Base-by-base conservation (phyloP, 768 basidiomycete species). In the Rhodocollybia butyracea region DNA sequence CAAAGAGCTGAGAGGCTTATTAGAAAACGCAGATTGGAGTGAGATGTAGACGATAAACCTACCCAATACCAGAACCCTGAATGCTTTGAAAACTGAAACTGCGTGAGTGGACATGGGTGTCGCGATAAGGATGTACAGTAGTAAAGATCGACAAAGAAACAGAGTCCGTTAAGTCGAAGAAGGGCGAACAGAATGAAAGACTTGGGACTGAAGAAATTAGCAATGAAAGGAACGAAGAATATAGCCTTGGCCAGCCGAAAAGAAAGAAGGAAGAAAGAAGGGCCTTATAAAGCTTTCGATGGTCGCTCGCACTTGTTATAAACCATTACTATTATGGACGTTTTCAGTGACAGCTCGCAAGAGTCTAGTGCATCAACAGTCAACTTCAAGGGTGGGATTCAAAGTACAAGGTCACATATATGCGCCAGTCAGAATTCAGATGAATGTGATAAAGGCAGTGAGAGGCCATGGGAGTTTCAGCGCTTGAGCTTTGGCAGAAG, bases 11-110 rank as follows among this genome's bases (percentile, higher is more conserved):
- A 2, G 31, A 29, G 26, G 17, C 29, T 47, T 17, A 13, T 30
- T 21, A 22, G 30, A 51, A 27, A 21, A 2, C n/a, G 5, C 22
- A 15, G 26, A 22, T 17, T 46, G 32, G 3, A 24, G 3, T 39
- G 27, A n/a, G 15, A 21, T 15, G 24, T 24, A 29, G 29, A 48
- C 21, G 2, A 15, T n/a, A 15, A 1, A 56, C 73, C 66, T 57
- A 76, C 76, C 67, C 50, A 73, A 72, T 42, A 71, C 59, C 36
- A 68, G 48, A 30, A 63, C 62, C 31, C 75, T 67, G 56, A 68
- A 63, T 39, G 61, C 63, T 56, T 64, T 72, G 55, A 75, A 76
- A 50, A 65, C 39, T 52, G 59, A 55, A 72, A 70, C 70, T 27
- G 21, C 32, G 13, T 45, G 61, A 47, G 61, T 58, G 32, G 61